These are phyloP conservation scores for Cladosporium sp. DNA, from an alignment of 2,329 filamentous ascomycete species.

Conservation along the genomic window DNA sequence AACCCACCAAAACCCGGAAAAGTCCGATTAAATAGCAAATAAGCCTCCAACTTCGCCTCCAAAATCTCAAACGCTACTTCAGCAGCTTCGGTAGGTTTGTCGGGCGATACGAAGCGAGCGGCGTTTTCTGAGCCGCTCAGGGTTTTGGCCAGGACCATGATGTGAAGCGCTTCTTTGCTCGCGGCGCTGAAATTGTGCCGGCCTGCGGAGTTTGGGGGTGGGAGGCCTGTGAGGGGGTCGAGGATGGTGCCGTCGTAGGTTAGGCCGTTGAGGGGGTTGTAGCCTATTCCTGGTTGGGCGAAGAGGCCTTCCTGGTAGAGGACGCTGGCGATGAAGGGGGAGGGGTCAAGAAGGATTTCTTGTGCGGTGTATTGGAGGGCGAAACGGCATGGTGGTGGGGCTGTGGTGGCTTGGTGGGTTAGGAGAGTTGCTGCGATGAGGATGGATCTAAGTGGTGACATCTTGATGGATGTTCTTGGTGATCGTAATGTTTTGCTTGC, in stretches of 20 bases:
- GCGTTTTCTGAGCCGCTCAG: slow-evolving; percentile 36
- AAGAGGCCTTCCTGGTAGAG: slow-evolving; percentile 45
- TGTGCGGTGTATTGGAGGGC: slow-evolving; percentile 20
- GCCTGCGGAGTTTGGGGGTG: slow-evolving; percentile 23
- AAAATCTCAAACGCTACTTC: not conserved
- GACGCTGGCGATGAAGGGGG: slow-evolving; percentile 34
- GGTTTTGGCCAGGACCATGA: slow-evolving; percentile 42
- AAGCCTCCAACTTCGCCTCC: slow-evolving; percentile 36
- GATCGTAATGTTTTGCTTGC: too few relatives aligned
- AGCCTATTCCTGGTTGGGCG: slow-evolving; percentile 38
- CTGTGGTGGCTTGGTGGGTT: not conserved
- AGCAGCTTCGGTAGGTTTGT: not conserved
- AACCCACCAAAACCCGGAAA: slow-evolving; percentile 41
- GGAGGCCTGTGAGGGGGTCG: slow-evolving; percentile 35
- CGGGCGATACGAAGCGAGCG: slow-evolving; percentile 33
- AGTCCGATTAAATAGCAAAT: slow-evolving; percentile 38
- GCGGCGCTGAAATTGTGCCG: slow-evolving; percentile 38
- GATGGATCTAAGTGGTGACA: too few relatives aligned
- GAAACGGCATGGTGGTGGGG: slow-evolving; percentile 22
- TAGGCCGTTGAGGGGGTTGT: slow-evolving; percentile 41
- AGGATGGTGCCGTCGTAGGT: slow-evolving; percentile 39
- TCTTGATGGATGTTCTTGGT: too few relatives aligned
- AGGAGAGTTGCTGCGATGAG: not conserved
- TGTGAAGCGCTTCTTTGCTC: slow-evolving; percentile 38
- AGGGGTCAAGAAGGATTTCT: slow-evolving; percentile 27